Conservation (phyloP, 2,329 filamentous ascomycete species). For the Thielaviopsis ethacetica region DNA sequence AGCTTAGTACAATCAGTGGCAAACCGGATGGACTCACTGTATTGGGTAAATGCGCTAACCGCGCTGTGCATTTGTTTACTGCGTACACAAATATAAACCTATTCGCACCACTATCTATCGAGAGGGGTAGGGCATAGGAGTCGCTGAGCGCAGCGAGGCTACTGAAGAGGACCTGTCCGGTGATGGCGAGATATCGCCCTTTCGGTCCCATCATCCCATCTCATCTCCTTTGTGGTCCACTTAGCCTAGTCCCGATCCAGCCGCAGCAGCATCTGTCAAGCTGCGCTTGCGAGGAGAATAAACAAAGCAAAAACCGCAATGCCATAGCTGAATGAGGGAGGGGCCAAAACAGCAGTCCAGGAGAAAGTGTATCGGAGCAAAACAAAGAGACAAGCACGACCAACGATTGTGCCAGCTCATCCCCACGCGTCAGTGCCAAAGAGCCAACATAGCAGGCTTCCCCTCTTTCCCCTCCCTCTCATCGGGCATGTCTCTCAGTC, state of each 20-base stretch:
- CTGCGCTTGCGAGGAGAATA: background rate
- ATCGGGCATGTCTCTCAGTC: background rate
- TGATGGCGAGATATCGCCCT: background rate
- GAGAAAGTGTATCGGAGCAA: background rate
- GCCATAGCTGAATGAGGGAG: background rate
- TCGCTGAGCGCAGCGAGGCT: background rate
- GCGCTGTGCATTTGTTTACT: background rate
- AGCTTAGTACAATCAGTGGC: background rate
- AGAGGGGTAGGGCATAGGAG: background rate
- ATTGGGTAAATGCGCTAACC: background rate
- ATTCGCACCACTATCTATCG: background rate
- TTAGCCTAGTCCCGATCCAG: background rate
- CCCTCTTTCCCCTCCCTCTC: background rate
- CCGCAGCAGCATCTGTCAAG: background rate
- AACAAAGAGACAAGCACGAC: background rate
- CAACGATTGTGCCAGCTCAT: background rate
- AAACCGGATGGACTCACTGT: background rate
- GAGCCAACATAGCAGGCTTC: background rate
- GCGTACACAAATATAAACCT: background rate
- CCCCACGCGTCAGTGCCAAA: background rate
- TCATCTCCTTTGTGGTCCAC: background rate
- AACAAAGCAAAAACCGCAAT: background rate
- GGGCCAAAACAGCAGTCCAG: background rate
- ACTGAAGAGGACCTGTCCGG: background rate
- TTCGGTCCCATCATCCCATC: background rate